Percentiles rank a stretch among this genome's conserved stretches.
phyloP scores from a whole-genome alignment of 441 rosid species.

The Pelargonium fulgidum region DNA sequence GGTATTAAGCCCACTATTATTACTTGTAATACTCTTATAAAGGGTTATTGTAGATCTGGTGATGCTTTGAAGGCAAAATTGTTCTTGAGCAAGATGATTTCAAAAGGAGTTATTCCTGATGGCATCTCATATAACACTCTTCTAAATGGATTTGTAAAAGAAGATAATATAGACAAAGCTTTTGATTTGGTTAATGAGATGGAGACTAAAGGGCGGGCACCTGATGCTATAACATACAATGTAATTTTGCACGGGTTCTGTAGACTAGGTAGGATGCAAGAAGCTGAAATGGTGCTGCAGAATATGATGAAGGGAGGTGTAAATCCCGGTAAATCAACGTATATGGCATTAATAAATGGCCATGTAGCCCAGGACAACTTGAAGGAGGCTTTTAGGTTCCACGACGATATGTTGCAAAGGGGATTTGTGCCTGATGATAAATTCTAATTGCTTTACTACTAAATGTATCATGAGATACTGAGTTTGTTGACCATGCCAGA shows the following conservation, averaged over 20 bases:
- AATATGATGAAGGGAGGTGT: constrained; percentile 66
- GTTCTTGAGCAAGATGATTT: constrained; percentile 52
- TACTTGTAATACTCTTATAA: constrained; percentile 58
- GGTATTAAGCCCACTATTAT: constrained; percentile 53
- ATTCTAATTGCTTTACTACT: constrained; percentile 27
- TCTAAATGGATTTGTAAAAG: constrained; percentile 57
- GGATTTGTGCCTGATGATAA: constrained; percentile 82
- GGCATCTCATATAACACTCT: constrained; percentile 66
- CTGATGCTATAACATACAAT: constrained; percentile 61
- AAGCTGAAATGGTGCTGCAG: constrained; percentile 48
- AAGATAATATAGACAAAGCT: constrained; percentile 62
- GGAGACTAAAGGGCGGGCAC: constrained; percentile 49
- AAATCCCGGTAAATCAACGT: constrained; percentile 62
- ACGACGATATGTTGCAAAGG: constrained; percentile 75
- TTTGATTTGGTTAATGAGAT: constrained; percentile 47
- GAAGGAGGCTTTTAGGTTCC: constrained; percentile 73
- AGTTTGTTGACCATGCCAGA: background rate
- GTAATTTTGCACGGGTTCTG: constrained; percentile 63
- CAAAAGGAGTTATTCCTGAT: constrained; percentile 57
- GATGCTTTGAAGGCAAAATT: constrained; percentile 46
- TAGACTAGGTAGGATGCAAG: constrained; percentile 67
- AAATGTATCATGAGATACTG: background rate
- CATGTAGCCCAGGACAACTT: constrained; percentile 63
- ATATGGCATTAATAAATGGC: constrained; percentile 67
- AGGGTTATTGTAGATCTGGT: constrained; percentile 70